phyloP scores from a whole-genome alignment of 306 rosid genomes.

The Trichosanthes cucumerina region DNA sequence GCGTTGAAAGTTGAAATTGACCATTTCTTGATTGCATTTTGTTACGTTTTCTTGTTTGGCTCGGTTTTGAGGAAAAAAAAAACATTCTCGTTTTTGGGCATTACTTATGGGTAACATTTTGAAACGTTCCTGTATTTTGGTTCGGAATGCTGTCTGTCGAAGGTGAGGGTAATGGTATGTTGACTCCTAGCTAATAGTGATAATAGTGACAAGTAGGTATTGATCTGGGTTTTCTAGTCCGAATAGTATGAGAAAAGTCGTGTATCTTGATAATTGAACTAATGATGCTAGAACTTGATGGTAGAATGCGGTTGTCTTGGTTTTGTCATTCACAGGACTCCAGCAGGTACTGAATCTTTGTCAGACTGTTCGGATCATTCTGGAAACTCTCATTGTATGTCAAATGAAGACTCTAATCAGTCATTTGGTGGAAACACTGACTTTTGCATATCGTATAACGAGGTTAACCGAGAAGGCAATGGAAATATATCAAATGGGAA shows the following conservation, averaged over 20 bases:
- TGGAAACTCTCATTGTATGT: slow-evolving; percentile 31
- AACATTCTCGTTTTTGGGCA: neutral
- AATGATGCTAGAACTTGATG: slow-evolving; percentile 18
- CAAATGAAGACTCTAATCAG: slow-evolving; percentile 39
- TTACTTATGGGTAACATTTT: slow-evolving; percentile 1
- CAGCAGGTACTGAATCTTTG: slow-evolving; percentile 53
- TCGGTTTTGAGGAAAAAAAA: neutral
- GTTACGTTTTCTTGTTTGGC: neutral
- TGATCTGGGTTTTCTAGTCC: neutral
- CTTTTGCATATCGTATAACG: slow-evolving; percentile 52
- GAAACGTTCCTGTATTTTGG: neutral
- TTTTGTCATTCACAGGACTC: slow-evolving; percentile 49
- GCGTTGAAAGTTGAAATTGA: slow-evolving; percentile 13
- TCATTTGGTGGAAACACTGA: slow-evolving; percentile 42
- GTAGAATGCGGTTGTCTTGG: slow-evolving; percentile 15
- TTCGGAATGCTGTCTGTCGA: neutral
- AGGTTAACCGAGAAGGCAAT: slow-evolving; percentile 24
- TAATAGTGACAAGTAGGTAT: too few species aligned
- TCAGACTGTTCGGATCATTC: slow-evolving; percentile 54
- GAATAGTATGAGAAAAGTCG: neutral
- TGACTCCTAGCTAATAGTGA: neutral
- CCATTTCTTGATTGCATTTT: neutral
- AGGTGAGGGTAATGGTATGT: slow-evolving; percentile 6
- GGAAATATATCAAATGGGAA: slow-evolving; percentile 29
- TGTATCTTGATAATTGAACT: slow-evolving; percentile 4